phyloP scores from a whole-genome alignment of 2,329 filamentous ascomycete genomes.

The Fusarium sp. region DNA sequence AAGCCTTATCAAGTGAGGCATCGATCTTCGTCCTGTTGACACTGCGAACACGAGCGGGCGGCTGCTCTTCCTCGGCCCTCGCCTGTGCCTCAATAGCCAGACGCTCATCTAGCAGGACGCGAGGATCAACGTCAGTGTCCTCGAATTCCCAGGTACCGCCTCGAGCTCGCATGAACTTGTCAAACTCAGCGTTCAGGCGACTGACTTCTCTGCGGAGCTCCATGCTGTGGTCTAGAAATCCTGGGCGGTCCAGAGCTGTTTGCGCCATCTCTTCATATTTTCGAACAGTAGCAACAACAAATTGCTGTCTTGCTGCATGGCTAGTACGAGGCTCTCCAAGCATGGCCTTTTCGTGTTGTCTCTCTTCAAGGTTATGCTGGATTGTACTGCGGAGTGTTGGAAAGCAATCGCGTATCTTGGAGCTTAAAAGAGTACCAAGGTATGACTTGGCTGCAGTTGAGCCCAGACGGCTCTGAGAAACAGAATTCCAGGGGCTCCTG shows the following conservation, averaged over 20 bases:
- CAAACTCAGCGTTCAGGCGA: constrained; percentile 39
- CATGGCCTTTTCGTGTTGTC: background rate
- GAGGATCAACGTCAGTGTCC: constrained; percentile 32
- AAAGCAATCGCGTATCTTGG: constrained; percentile 49
- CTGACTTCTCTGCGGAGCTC: constrained; percentile 41
- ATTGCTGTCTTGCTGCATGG: constrained; percentile 37
- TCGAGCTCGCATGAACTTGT: constrained; percentile 35
- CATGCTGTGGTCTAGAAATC: constrained; percentile 27
- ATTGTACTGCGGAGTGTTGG: constrained; percentile 41
- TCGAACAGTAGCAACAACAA: constrained; percentile 37
- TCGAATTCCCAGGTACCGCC: constrained; percentile 45
- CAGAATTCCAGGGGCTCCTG: constrained; percentile 41
- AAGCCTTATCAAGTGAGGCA: background rate
- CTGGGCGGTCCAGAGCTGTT: constrained; percentile 40
- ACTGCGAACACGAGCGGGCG: background rate
- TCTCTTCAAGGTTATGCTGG: constrained; percentile 25
- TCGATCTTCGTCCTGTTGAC: background rate
- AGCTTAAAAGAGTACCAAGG: constrained; percentile 45
- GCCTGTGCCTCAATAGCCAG: background rate
- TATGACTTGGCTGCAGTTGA: constrained; percentile 44
- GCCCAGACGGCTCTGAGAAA: constrained; percentile 40
- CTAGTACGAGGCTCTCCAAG: constrained; percentile 43
- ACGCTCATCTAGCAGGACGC: background rate
- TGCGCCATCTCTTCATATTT: constrained; percentile 35
- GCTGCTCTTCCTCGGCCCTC: background rate